These are phyloP conservation scores for Leccinellum albellum DNA, from an alignment of 768 basidiomycete species.

Conservation along the genomic window DNA sequence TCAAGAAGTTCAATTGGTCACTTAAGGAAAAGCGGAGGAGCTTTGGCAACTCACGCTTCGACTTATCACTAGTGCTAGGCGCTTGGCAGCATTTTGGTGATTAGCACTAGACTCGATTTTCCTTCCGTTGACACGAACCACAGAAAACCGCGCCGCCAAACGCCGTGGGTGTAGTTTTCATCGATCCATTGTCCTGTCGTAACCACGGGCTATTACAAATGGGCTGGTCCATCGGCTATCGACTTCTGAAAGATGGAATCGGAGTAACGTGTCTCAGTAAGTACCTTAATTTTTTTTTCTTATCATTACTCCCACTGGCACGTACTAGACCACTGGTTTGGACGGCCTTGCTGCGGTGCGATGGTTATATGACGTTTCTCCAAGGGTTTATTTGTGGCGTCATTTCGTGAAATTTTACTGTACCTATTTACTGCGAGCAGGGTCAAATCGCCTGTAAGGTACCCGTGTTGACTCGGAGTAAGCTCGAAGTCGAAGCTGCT, in stretches of 20 bases:
- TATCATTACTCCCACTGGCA: background rate
- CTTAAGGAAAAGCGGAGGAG: background rate
- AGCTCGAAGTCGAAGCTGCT: background rate
- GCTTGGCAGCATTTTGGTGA: background rate
- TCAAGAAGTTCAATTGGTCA: no score
- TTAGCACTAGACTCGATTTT: background rate
- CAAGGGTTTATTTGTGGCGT: background rate
- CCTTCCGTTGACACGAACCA: background rate
- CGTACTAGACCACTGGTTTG: no score
- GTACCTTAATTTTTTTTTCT: constrained; percentile 4
- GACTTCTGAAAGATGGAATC: background rate
- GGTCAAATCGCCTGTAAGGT: background rate
- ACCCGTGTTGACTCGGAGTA: no score
- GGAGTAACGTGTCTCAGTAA: background rate
- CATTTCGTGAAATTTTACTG: background rate
- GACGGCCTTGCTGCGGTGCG: background rate
- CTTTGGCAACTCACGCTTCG: background rate
- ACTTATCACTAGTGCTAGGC: constrained; percentile 3
- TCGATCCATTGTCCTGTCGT: background rate
- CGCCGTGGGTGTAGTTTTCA: constrained; percentile 1
- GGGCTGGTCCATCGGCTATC: background rate
- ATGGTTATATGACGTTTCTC: constrained; percentile 1
- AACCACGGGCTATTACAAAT: background rate
- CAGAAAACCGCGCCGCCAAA: constrained; percentile 4
- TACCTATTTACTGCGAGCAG: background rate